A percentile compares a stretch with the other conserved stretches of the same genome.
Evolutionary conservation across 371 early-diverging fungal species (phyloP).

Genomic region (Coemansia sp.): DNA sequence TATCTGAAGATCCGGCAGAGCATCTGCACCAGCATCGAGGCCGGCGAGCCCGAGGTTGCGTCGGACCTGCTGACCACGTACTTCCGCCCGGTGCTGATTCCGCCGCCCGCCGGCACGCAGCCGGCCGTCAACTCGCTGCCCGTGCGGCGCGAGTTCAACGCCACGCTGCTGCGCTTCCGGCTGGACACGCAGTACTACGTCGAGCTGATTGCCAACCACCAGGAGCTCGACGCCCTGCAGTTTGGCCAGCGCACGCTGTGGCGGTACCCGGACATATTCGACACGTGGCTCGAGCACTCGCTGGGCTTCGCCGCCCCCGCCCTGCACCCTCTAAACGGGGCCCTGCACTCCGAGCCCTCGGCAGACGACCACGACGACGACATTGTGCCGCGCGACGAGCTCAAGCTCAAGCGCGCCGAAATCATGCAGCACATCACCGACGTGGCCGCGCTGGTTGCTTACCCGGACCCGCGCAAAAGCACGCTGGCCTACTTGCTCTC

Average conservation of each 20-base stretch:
- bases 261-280: slow-evolving; percentile 40
- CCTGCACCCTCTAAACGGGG: not conserved
- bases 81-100: slow-evolving; percentile 39
- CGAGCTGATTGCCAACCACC: slow-evolving; percentile 35
- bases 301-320: slow-evolving; percentile 4
- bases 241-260: slow-evolving; percentile 41
- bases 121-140: slow-evolving; percentile 19
- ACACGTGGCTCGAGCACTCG: slow-evolving; percentile 32
- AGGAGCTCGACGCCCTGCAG: slow-evolving; percentile 37
- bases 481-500: slow-evolving; percentile 27
- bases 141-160: slow-evolving; percentile 30
- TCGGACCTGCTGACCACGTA: slow-evolving; percentile 41
- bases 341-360: not conserved
- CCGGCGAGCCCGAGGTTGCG: slow-evolving; percentile 41
- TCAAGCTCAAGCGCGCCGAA: slow-evolving; percentile 29
- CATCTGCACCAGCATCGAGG: slow-evolving; percentile 42
- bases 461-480: slow-evolving; percentile 34
- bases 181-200: slow-evolving; percentile 44
- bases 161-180: slow-evolving; percentile 43
- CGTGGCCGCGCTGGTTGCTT: slow-evolving; percentile 41
- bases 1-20: slow-evolving; percentile 43
- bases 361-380: not conserved
- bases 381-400: slow-evolving; percentile 33
- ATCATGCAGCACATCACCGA: slow-evolving; percentile 45
- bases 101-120: slow-evolving; percentile 11